These are phyloP conservation scores for Rhododendron kiyosumense DNA, from an alignment of 148 eudicot species.

Conservation along the genomic window DNA sequence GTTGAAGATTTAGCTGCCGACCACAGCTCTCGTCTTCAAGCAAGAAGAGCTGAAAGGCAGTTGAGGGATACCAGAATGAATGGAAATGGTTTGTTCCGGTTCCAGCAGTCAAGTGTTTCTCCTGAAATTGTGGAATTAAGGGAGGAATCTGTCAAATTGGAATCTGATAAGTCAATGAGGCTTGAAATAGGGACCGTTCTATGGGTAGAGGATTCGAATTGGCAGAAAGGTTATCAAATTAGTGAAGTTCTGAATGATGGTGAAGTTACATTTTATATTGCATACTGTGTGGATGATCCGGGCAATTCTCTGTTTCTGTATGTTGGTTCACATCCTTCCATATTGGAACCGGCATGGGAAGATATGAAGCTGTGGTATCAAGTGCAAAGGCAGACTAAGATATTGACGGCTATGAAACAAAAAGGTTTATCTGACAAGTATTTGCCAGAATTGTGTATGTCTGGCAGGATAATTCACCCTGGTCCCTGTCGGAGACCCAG, in stretches of 20 bases:
- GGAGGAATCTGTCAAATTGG: slow-evolving; percentile 47
- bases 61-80: slow-evolving; percentile 50
- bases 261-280: slow-evolving; percentile 59
- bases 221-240: slow-evolving; percentile 63
- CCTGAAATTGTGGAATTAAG: slow-evolving; percentile 86
- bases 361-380: slow-evolving; percentile 94
- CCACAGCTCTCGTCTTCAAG: slow-evolving; percentile 84
- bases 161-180: slow-evolving; percentile 46
- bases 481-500: slow-evolving; percentile 57
- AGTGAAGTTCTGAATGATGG: slow-evolving; percentile 59
- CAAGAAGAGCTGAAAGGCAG: slow-evolving; percentile 74
- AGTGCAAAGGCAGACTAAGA: slow-evolving; percentile 95
- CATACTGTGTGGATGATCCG: slow-evolving; percentile 55
- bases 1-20: slow-evolving; percentile 95
- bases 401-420: slow-evolving; percentile 77
- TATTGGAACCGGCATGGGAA: slow-evolving; percentile 88
- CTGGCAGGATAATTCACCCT: slow-evolving; percentile 71
- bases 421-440: slow-evolving; percentile 70
- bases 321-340: slow-evolving; percentile 85
- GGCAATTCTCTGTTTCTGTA: slow-evolving; percentile 53
- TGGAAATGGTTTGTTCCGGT: slow-evolving; percentile 53
- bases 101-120: slow-evolving; percentile 58
- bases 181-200: slow-evolving; percentile 64
- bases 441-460: slow-evolving; percentile 66
- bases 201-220: slow-evolving; percentile 66